These are phyloP conservation scores for Leccinum imitatum DNA, from an alignment of 768 basidiomycete species.

Conservation along the genomic window DNA sequence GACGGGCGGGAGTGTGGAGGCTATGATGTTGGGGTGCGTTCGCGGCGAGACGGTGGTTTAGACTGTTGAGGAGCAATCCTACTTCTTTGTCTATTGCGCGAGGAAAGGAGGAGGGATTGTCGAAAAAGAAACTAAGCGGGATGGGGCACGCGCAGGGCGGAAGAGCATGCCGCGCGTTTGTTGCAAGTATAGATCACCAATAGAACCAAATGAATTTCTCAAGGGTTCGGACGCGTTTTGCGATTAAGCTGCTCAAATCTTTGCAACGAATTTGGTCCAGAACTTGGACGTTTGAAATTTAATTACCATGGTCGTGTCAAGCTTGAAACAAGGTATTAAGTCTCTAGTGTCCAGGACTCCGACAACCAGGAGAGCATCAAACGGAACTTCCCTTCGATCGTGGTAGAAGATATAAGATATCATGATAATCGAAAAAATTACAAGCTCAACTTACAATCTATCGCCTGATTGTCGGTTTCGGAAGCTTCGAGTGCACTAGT, in stretches of 20 bases:
- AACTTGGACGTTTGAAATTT: too few relatives aligned
- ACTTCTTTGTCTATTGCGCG: neutral
- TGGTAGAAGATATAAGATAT: neutral
- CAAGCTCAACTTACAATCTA: neutral
- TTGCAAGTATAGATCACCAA: neutral
- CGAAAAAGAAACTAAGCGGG: too few relatives aligned
- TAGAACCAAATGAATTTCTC: neutral
- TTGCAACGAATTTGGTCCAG: too few relatives aligned
- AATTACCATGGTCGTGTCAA: neutral
- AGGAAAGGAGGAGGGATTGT: too few relatives aligned
- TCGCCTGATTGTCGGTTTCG: neutral
- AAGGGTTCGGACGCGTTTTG: neutral
- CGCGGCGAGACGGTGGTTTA: constrained; percentile 55
- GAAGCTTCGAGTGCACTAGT: neutral
- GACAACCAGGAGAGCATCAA: neutral
- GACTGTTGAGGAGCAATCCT: neutral
- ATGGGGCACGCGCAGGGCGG: neutral
- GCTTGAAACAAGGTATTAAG: too few relatives aligned
- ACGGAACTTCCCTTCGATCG: neutral
- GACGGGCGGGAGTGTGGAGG: constrained; percentile 65
- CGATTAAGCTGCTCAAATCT: too few relatives aligned
- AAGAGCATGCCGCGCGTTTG: neutral
- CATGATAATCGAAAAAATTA: neutral
- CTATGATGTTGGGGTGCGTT: constrained; percentile 66
- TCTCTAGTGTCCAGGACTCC: neutral